Conservation (phyloP, 106 monocot genomes). For the Acanthochlamys bracteata region DNA sequence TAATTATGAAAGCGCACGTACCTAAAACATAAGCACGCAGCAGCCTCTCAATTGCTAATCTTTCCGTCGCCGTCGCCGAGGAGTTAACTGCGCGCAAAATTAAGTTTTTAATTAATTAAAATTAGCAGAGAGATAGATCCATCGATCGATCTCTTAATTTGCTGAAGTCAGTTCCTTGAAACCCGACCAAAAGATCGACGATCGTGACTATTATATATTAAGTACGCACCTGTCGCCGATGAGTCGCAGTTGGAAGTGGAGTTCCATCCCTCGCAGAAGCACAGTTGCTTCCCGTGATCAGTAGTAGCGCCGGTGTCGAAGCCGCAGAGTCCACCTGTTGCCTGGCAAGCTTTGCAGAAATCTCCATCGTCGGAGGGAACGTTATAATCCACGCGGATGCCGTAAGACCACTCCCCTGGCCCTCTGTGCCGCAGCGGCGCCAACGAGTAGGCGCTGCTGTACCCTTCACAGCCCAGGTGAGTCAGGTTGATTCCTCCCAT, state of each 20-base stretch:
- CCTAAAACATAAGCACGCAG: no score
- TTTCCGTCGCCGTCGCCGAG: no score
- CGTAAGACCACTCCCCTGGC: conserved; percentile 63
- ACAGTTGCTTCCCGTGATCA: conserved; percentile 23
- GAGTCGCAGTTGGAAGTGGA: conserved; percentile 56
- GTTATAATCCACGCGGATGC: conserved; percentile 46
- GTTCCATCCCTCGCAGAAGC: conserved; percentile 49
- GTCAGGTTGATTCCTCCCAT: conserved; percentile 50
- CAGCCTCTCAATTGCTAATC: no score
- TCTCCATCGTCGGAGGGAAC: conserved; percentile 37
- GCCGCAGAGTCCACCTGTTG: conserved; percentile 76
- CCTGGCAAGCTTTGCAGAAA: conserved; percentile 53
- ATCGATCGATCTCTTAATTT: no score
- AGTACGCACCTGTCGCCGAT: no score
- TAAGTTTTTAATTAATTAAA: no score
- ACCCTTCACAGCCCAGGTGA: conserved; percentile 63
- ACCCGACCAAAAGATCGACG: no score
- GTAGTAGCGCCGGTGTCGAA: conserved; percentile 26
- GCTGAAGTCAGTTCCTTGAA: no score
- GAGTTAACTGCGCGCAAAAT: no score
- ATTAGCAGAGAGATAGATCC: no score
- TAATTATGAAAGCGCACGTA: no score
- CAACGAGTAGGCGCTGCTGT: conserved; percentile 78
- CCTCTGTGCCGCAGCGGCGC: conserved; percentile 51
- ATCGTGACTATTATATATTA: no score